Base-by-base conservation (phyloP, 371 early-diverging fungal genomes). In the Syncephalastrum sp. region DNA sequence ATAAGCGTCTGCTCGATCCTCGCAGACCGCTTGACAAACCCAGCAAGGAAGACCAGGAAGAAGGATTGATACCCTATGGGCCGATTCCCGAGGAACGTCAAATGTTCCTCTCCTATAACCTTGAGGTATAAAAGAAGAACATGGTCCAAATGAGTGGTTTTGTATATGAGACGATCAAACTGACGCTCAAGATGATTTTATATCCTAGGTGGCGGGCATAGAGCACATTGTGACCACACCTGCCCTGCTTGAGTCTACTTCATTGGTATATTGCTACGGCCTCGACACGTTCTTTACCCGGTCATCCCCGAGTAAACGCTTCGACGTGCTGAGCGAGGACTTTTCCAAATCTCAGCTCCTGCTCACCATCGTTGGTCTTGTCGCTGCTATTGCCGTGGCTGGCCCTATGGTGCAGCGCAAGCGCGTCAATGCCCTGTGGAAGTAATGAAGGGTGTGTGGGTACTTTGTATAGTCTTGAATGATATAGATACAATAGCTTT, bases 161-260 rank as follows among this genome's bases (percentile, higher is more conserved):
- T 46, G 47, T 19, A 6, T 5, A 15, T 46, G 47, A 10, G 38
- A 10, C 38, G 2, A 33, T 33, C 8, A 8, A 14, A 56, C 41
- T 25, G 21, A 21, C 25, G 25, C 43, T 24, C 24, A 41, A 38
- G 23, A 5, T n/a, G 29, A 12, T 62, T 51, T 45, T 21, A 21
- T 21, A 1, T 2, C 2, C 19, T 54, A 64, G 61, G 83, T 96
- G 8, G 69, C 77, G 3, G 89, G 91, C 4, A 79, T 91, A 52
- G 61, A 70, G 27, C 65, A 69, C 15, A 91, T 98, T 56, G 64
- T 74, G 21, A 83, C 93, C 3, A 66, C 89, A 14, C 89, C 94
- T 1, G 84, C 96, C 5, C 61, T 84, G 41, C 73, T 97, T 41
- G 98, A 98, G 76, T 94, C 95, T n/a, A 98, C 98, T 4, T 85